Percentiles rank a stretch among this genome's conserved stretches.
These are phyloP conservation scores for Pluteus cervinus DNA, from an alignment of 768 basidiomycete species.

Conservation along the genomic window DNA sequence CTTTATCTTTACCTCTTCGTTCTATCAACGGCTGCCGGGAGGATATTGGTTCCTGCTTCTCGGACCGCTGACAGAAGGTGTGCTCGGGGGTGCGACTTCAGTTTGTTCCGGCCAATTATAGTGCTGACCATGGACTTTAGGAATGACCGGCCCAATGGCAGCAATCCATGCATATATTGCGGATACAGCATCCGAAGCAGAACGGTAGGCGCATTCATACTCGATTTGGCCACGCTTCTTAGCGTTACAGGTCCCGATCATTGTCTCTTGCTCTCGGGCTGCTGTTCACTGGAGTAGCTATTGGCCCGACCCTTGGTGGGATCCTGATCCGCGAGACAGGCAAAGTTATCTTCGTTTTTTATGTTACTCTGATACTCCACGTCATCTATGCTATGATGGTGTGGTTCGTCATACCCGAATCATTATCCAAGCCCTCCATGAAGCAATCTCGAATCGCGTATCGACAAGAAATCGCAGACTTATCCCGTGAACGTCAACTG, in stretches of 20 bases:
- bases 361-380: slow-evolving; percentile 49
- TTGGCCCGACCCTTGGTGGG: slow-evolving; percentile 72
- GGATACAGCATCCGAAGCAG: slow-evolving; percentile 52
- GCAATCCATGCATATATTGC: slow-evolving; percentile 64
- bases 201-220: slow-evolving; percentile 33
- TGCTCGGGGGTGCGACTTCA: slow-evolving; percentile 56
- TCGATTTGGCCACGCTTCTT: slow-evolving; percentile 1
- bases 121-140: slow-evolving; percentile 28
- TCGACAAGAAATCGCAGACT: slow-evolving; percentile 21
- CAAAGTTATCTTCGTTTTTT: slow-evolving; percentile 62
- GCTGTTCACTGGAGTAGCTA: slow-evolving; percentile 64
- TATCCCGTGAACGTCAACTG: too few species aligned
- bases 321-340: slow-evolving; percentile 55
- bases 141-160: slow-evolving; percentile 42
- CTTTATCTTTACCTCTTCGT: slow-evolving; percentile 61
- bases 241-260: slow-evolving; percentile 43
- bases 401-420: slow-evolving; percentile 72
- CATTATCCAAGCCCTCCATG: slow-evolving; percentile 52
- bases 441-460: slow-evolving; percentile 29
- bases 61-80: slow-evolving; percentile 61
- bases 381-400: slow-evolving; percentile 40
- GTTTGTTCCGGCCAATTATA: not conserved
- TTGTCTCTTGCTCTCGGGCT: slow-evolving; percentile 67
- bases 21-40: slow-evolving; percentile 58
- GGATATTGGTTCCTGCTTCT: slow-evolving; percentile 77